phyloP scores from a whole-genome alignment of 495 filamentous ascomycete species.

The Penicillium coprophilum region DNA sequence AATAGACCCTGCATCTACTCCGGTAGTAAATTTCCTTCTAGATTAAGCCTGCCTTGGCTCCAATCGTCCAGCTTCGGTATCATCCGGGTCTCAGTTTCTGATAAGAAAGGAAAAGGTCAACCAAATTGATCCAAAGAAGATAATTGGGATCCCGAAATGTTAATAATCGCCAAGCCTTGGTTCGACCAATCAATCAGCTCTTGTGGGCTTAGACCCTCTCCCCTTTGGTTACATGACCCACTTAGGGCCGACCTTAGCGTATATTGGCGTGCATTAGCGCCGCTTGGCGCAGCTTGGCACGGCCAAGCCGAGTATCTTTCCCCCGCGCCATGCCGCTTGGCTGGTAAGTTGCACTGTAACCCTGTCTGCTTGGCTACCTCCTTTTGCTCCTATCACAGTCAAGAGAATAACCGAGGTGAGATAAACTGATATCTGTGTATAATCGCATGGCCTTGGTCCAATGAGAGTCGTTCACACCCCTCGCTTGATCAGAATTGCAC shows the following conservation, averaged over 20 bases:
- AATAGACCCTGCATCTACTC: slow-evolving; percentile 6
- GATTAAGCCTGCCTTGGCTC: background rate
- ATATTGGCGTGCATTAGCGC: background rate
- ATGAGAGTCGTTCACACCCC: background rate
- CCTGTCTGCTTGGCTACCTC: background rate
- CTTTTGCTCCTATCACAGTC: background rate
- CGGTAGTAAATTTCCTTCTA: background rate
- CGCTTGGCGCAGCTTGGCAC: background rate
- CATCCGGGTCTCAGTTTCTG: background rate
- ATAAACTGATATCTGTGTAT: slow-evolving; percentile 1
- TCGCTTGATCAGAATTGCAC: too few species aligned
- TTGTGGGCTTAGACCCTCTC: background rate
- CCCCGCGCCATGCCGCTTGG: slow-evolving; percentile 12
- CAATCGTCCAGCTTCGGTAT: background rate
- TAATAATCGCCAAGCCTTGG: slow-evolving; percentile 16
- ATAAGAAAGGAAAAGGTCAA: too few species aligned
- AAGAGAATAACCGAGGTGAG: slow-evolving; percentile 8
- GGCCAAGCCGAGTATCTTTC: background rate
- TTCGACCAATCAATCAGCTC: slow-evolving; percentile 9
- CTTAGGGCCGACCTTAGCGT: background rate
- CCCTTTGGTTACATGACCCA: background rate
- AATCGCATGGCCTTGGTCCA: slow-evolving; percentile 1
- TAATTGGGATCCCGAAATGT: slow-evolving; percentile 10
- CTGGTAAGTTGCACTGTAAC: slow-evolving; percentile 11
- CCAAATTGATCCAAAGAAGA: too few species aligned